Conservation (phyloP, 495 filamentous ascomycete species). For the Trichoderma parareesei region DNA sequence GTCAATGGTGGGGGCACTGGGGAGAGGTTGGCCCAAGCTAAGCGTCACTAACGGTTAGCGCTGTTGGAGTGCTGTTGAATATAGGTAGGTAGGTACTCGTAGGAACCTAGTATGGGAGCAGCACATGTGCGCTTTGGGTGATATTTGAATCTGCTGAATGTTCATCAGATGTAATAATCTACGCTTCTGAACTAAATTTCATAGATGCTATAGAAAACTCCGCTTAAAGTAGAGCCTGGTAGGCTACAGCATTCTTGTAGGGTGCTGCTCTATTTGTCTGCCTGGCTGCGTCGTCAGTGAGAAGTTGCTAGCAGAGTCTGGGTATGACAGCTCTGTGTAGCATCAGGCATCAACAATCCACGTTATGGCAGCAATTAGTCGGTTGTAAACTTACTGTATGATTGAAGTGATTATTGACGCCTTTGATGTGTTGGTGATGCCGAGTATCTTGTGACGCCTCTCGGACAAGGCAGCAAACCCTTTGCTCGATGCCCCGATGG, state of each 20-base stretch:
- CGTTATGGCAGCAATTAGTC: background rate
- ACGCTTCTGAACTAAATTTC: too few relatives aligned
- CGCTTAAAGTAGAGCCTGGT: too few relatives aligned
- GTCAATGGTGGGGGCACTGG: constrained; percentile 6
- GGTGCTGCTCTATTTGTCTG: background rate
- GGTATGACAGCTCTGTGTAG: too few relatives aligned
- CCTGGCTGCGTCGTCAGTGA: background rate
- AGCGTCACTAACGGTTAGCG: background rate
- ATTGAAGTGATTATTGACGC: too few relatives aligned
- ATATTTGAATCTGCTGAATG: background rate
- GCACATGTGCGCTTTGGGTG: background rate
- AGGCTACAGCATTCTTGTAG: too few relatives aligned
- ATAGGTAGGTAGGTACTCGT: background rate
- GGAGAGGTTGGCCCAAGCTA: background rate
- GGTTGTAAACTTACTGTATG: too few relatives aligned
- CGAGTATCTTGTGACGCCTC: background rate
- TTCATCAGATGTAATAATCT: too few relatives aligned
- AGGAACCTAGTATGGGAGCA: too few relatives aligned
- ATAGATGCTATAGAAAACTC: too few relatives aligned
- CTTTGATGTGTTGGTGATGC: too few relatives aligned
- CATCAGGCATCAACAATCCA: background rate
- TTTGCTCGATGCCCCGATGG: background rate
- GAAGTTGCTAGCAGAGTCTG: background rate
- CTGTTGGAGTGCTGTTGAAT: too few relatives aligned
- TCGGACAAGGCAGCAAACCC: background rate